Conservation (phyloP, 1,139 yeast genomes). For the Yamadazyma siamensis region DNA sequence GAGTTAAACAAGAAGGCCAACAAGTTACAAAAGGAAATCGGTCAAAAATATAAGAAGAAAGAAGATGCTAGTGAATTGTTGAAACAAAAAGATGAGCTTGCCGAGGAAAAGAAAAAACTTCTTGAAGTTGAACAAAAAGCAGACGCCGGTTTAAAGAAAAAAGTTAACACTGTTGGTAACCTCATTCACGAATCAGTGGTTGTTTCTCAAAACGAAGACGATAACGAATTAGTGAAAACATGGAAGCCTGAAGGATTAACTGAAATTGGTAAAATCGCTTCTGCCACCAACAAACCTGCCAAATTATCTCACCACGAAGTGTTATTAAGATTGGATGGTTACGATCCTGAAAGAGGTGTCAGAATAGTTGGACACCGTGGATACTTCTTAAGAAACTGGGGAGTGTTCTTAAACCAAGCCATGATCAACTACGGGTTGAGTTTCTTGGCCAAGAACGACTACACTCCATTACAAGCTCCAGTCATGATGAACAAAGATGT, state of each 20-base stretch:
- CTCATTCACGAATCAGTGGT: conserved; percentile 90
- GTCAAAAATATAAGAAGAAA: conserved; percentile 86
- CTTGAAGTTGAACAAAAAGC: conserved; percentile 72
- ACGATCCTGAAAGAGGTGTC: conserved; percentile 98
- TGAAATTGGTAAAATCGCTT: conserved; percentile 58
- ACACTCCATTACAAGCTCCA: conserved; percentile 94
- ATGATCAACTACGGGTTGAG: conserved; percentile 91
- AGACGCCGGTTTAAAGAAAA: conserved; percentile 67
- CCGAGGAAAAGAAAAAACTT: conserved; percentile 64
- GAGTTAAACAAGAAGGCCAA: conserved; percentile 84
- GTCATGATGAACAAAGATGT: conserved; percentile 99
- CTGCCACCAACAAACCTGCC: conserved; percentile 75
- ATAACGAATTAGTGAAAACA: conserved; percentile 80
- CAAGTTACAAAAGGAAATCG: conserved; percentile 88
- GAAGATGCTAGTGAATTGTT: conserved; percentile 88
- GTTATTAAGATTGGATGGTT: conserved; percentile 90
- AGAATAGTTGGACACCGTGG: conserved; percentile 99
- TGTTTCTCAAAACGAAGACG: conserved; percentile 81
- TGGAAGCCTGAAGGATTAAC: conserved; percentile 74
- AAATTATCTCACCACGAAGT: conserved; percentile 93
- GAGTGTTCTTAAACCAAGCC: conserved; percentile 97
- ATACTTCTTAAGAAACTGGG: conserved; percentile 88
- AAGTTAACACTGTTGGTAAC: conserved; percentile 90
- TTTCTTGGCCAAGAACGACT: conserved; percentile 76
- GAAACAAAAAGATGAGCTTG: conserved; percentile 73